These are phyloP conservation scores for Cercospora citrullina DNA, from an alignment of 2,329 filamentous ascomycete genomes.

Conservation along the genomic window DNA sequence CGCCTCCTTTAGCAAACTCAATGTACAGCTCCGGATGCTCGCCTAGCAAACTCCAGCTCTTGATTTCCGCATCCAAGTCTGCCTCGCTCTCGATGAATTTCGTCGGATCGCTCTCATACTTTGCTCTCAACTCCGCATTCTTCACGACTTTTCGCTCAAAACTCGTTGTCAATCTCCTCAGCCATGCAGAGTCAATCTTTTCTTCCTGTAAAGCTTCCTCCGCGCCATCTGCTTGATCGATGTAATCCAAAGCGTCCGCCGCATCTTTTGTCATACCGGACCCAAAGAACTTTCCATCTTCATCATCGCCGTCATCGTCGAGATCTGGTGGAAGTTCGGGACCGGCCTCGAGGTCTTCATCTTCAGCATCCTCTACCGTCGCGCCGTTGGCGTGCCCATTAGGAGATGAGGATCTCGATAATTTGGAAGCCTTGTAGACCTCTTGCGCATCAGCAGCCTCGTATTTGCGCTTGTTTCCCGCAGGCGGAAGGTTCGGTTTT, in stretches of 20 bases:
- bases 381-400: slow-evolving; percentile 51
- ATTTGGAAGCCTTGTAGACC: slow-evolving; percentile 62
- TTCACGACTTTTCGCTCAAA: slow-evolving; percentile 90
- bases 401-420: slow-evolving; percentile 49
- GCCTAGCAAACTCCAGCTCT: slow-evolving; percentile 78
- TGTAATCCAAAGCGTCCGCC: slow-evolving; percentile 80
- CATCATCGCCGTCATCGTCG: slow-evolving; percentile 66
- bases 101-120: slow-evolving; percentile 74
- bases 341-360: slow-evolving; percentile 48
- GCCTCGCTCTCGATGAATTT: slow-evolving; percentile 85
- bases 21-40: slow-evolving; percentile 82
- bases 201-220: slow-evolving; percentile 59
- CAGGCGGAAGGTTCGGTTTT: slow-evolving; percentile 50
- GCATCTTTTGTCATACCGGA: slow-evolving; percentile 82
- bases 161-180: slow-evolving; percentile 74
- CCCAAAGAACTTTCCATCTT: slow-evolving; percentile 94
- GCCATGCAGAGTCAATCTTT: slow-evolving; percentile 80
- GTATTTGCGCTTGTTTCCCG: slow-evolving; percentile 57
- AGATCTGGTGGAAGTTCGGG: slow-evolving; percentile 44
- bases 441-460: slow-evolving; percentile 57
- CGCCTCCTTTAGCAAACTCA: slow-evolving; percentile 71
- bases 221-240: slow-evolving; percentile 64
- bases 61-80: slow-evolving; percentile 85
- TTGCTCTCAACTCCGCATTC: slow-evolving; percentile 85
- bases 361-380: slow-evolving; percentile 57